Conservation (phyloP, 257 asterid genomes). For the Avicennia marina region DNA sequence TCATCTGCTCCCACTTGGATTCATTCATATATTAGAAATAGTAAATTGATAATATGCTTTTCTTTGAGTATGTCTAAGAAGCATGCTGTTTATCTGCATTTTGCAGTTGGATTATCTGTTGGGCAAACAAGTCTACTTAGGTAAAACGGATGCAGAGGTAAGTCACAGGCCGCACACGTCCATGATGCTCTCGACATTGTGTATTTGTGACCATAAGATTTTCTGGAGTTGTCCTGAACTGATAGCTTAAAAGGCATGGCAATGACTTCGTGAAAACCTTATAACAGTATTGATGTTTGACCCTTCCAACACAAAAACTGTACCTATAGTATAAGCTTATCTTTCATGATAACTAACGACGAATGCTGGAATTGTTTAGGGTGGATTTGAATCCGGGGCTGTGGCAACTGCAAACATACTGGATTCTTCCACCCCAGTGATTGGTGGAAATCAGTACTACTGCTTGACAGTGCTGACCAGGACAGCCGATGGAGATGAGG, state of each 20-base stretch:
- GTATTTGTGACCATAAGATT: not conserved
- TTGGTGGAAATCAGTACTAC: conserved; percentile 55
- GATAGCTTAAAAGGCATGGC: too few species aligned
- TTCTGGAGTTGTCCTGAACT: not conserved
- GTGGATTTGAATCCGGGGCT: conserved; percentile 72
- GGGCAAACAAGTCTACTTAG: conserved; percentile 76
- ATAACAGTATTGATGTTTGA: too few species aligned
- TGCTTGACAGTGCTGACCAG: conserved; percentile 65
- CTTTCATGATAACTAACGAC: too few species aligned
- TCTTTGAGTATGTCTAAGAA: too few species aligned
- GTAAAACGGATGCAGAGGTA: conserved; percentile 88
- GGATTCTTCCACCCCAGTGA: conserved; percentile 50
- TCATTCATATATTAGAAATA: not conserved
- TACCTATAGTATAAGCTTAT: too few species aligned
- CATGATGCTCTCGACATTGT: too few species aligned
- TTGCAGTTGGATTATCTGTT: conserved; percentile 84
- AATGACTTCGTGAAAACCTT: too few species aligned
- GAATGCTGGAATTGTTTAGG: conserved; percentile 40
- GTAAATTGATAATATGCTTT: too few species aligned
- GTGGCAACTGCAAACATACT: conserved; percentile 86
- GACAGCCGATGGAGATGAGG: conserved; percentile 90
- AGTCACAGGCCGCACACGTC: too few species aligned
- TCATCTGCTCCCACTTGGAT: not conserved
- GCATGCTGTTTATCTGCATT: not conserved
- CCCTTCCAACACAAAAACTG: too few species aligned